Conservation (phyloP, 2,329 filamentous ascomycete genomes). For the Lithohypha guttulata region DNA sequence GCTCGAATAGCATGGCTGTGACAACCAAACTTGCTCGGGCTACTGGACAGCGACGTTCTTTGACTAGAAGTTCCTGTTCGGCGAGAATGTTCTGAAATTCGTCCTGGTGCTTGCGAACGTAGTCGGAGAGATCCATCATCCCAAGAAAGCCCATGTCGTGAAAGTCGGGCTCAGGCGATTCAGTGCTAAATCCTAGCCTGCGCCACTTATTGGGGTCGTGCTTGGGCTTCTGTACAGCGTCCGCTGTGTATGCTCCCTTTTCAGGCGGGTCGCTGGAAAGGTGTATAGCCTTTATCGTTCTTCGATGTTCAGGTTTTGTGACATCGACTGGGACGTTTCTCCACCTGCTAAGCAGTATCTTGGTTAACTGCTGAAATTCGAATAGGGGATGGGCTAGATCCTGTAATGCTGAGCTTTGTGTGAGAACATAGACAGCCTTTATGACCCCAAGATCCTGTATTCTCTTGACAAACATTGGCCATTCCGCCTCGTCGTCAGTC, state of each 20-base stretch:
- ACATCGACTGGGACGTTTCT: conserved; percentile 72
- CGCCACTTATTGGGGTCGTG: conserved; percentile 91
- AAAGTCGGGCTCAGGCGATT: conserved; percentile 79
- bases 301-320: conserved; percentile 76
- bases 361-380: conserved; percentile 87
- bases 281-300: conserved; percentile 76
- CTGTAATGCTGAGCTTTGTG: conserved; percentile 87
- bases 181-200: conserved; percentile 78
- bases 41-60: conserved; percentile 69
- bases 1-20: conserved; percentile 81
- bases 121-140: conserved; percentile 96
- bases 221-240: conserved; percentile 37
- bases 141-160: conserved; percentile 77
- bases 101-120: conserved; percentile 83
- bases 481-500: conserved; percentile 66
- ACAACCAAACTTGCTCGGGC: conserved; percentile 77
- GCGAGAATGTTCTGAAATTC: conserved; percentile 83
- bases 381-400: conserved; percentile 81
- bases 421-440: conserved; percentile 78
- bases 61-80: conserved; percentile 68
- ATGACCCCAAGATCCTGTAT: conserved; percentile 90
- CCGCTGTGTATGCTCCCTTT: conserved; percentile 23
- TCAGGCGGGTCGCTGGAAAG: conserved; percentile 60
- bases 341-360: conserved; percentile 80
- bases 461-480: conserved; percentile 89